phyloP scores from a whole-genome alignment of 1,284 basidiomycete genomes.

The Rhodotorula sp. region DNA sequence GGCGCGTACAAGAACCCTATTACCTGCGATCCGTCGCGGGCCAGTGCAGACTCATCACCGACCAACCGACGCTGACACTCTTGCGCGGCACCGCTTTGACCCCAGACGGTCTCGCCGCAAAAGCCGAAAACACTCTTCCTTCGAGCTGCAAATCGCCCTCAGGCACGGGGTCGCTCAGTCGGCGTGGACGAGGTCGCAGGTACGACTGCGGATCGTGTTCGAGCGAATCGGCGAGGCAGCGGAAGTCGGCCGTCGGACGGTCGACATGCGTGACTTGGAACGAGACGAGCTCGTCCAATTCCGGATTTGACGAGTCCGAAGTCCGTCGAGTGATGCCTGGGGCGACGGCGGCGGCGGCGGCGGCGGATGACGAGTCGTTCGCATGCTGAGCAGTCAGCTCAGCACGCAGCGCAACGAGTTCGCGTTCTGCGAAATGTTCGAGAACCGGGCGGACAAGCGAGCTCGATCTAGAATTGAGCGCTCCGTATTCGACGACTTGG shows the following conservation, averaged over 20 bases:
- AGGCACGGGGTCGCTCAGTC: constrained; percentile 3
- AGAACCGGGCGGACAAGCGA: constrained; percentile 47
- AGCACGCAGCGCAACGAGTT: constrained; percentile 4
- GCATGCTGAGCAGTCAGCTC: neutral
- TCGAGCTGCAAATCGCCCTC: constrained; percentile 37
- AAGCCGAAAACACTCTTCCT: constrained; percentile 47
- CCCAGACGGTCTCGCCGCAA: constrained; percentile 47
- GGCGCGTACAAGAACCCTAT: neutral
- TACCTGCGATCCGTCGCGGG: constrained; percentile 46
- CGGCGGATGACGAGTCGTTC: constrained; percentile 16
- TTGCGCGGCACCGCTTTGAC: constrained; percentile 48
- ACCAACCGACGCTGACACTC: constrained; percentile 48
- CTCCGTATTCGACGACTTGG: constrained; percentile 50
- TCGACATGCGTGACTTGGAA: constrained; percentile 50
- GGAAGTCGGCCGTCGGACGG: constrained; percentile 47
- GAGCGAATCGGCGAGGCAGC: constrained; percentile 45
- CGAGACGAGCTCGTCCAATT: constrained; percentile 36
- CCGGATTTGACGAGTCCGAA: neutral
- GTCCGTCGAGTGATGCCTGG: neutral
- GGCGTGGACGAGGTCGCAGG: constrained; percentile 32
- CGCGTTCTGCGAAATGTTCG: constrained; percentile 41
- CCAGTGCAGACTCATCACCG: constrained; percentile 52
- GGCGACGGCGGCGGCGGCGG: too few species aligned
- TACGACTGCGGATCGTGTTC: constrained; percentile 45
- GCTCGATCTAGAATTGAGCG: constrained; percentile 46